Evolutionary conservation across 2,329 filamentous ascomycete genomes (phyloP), one percentile per base, ranked within the genome.

Genomic region (Pseudogymnoascus sp.): DNA sequence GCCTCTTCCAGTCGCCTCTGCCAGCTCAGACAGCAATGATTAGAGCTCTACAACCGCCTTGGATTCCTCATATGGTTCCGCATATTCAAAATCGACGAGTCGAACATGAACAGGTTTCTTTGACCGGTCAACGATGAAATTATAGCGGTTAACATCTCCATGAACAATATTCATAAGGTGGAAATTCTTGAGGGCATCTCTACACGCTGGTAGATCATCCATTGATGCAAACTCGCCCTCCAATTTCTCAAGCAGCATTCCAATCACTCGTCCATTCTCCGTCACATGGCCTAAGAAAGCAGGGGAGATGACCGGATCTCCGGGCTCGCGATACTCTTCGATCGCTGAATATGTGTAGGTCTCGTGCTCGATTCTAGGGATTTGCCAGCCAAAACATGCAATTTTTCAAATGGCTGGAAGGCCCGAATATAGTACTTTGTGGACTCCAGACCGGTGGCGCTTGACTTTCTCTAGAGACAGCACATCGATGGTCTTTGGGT

Each of bases 281-380:
- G 68, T 67, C 52, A 76, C 58, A 66, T 76, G 71, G 48, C 65
- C 73, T 29, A 76, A 66, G 66, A 76, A 75, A 42, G 63, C 67
- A 8, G 72, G 72, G 15, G 71, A 72, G 29, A 76, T 59, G 18
- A 36, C 45, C 6, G 29, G 35, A 59, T 52, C 52, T 18, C 5
- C 9, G 2, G 48, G 48, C n/a, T 33, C 15, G 29, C 27, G 29
- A 10, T 55, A 55, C 29, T 55, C 29, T 27, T 61, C 60, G 12
- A 55, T 9, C n/a, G 15, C 13, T 35, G 27, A 60, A 58, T 68
- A 68, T 18, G 65, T 61, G 61, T 62, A 62, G 21, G 67, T 68
- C 64, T 68, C 66, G 35, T 62, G 64, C 60, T 64, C 65, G 40
- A 68, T 61, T 18, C 63, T 61, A 29, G 63, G 62, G 27, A 69